phyloP scores from a whole-genome alignment of 148 eudicot genomes.

The Heliamphora exappendiculata region DNA sequence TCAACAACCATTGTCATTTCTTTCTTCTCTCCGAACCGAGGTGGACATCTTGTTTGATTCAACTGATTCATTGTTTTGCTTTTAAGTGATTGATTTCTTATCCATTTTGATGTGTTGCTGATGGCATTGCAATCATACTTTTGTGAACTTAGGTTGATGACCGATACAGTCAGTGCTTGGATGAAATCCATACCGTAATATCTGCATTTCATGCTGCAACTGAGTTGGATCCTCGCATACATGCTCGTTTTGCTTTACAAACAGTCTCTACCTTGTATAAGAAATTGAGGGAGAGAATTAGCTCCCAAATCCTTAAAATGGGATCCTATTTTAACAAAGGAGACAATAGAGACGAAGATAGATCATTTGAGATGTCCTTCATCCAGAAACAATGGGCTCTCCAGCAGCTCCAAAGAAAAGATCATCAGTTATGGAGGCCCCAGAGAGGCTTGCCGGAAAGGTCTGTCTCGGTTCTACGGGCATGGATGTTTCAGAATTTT shows the following conservation, averaged over 20 bases:
- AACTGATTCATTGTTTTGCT: not conserved
- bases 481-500: slow-evolving; percentile 98
- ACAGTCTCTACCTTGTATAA: slow-evolving; percentile 58
- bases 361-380: slow-evolving; percentile 54
- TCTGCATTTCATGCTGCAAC: slow-evolving; percentile 93
- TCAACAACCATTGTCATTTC: not conserved
- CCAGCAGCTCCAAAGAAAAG: slow-evolving; percentile 71
- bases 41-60: not conserved
- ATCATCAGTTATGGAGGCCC: slow-evolving; percentile 84
- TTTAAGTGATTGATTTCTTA: not conserved
- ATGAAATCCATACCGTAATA: slow-evolving; percentile 72
- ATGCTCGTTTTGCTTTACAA: slow-evolving; percentile 63
- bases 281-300: slow-evolving; percentile 68
- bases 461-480: slow-evolving; percentile 84
- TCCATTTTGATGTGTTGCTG: not conserved
- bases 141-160: slow-evolving; percentile 56
- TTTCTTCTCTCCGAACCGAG: not conserved
- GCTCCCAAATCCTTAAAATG: slow-evolving; percentile 58
- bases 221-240: slow-evolving; percentile 71
- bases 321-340: slow-evolving; percentile 24
- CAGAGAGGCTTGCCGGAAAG: slow-evolving; percentile 95
- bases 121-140: not conserved
- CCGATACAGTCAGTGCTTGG: slow-evolving; percentile 64
- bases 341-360: slow-evolving; percentile 21
- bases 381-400: slow-evolving; percentile 86